Percentiles rank a stretch among this genome's conserved stretches.
These are phyloP conservation scores for Hypoxylon sp. DNA, from an alignment of 2,329 filamentous ascomycete genomes.

Conservation along the genomic window DNA sequence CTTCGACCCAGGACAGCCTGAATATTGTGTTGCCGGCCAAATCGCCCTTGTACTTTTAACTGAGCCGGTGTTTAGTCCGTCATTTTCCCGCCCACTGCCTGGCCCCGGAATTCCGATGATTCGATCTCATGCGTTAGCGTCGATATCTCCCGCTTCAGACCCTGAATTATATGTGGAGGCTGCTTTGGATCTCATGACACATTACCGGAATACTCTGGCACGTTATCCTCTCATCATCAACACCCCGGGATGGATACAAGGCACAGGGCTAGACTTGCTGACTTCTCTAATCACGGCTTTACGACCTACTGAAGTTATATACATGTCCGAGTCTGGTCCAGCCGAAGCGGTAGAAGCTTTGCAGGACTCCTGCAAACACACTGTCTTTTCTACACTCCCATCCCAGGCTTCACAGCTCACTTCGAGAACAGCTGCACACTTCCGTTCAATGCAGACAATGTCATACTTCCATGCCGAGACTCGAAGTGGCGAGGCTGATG, in stretches of 20 bases:
- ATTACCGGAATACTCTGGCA: conserved; percentile 66
- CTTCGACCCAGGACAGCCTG: conserved; percentile 83
- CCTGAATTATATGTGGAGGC: conserved; percentile 77
- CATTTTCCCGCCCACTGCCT: conserved; percentile 73
- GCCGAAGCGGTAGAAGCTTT: conserved; percentile 70
- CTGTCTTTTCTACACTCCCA: conserved; percentile 67
- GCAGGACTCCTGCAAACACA: conserved; percentile 59
- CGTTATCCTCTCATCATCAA: conserved; percentile 77
- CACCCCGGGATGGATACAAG: conserved; percentile 80
- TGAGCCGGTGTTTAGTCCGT: conserved; percentile 74
- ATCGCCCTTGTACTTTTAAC: conserved; percentile 76
- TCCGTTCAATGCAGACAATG: conserved; percentile 83
- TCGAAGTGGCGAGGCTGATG: conserved; percentile 31
- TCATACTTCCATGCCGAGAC: conserved; percentile 78
- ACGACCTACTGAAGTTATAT: conserved; percentile 74
- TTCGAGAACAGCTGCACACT: conserved; percentile 73
- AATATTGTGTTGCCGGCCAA: conserved; percentile 79
- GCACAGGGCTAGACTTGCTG: conserved; percentile 77
- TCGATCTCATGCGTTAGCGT: conserved; percentile 76
- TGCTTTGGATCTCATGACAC: conserved; percentile 72
- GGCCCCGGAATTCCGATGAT: conserved; percentile 60
- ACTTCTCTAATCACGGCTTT: conserved; percentile 68
- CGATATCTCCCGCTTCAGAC: conserved; percentile 75
- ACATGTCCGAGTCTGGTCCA: conserved; percentile 77
- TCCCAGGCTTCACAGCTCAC: conserved; percentile 71